Percentiles rank a stretch among this genome's conserved stretches.
Conservation (phyloP, 495 filamentous ascomycete species). For the Delitschia confertaspora region DNA sequence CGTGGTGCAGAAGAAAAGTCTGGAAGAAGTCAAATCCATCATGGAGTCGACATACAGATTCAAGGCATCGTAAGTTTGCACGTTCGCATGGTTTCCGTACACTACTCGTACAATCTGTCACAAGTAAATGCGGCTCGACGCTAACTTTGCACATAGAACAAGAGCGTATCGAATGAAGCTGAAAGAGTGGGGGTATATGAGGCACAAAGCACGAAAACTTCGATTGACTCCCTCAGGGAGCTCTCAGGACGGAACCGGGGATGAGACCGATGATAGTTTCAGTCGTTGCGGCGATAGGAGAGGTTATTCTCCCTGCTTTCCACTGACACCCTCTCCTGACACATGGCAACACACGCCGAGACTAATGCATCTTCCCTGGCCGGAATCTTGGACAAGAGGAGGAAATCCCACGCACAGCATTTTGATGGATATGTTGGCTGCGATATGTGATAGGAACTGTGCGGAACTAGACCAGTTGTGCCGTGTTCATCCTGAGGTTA, state of each 20-base stretch:
- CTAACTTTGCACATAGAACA: conserved; percentile 7
- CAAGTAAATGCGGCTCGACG: neutral
- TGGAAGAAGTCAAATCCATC: conserved; percentile 17
- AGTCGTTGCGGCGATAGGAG: neutral
- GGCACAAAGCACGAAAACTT: conserved; percentile 3
- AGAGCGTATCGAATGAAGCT: conserved; percentile 25
- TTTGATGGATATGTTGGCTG: conserved; percentile 12
- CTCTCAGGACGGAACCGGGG: neutral
- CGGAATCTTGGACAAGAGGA: conserved; percentile 11
- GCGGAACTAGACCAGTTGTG: conserved; percentile 8
- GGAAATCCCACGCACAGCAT: neutral
- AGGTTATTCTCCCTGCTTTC: neutral
- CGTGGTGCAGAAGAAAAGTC: conserved; percentile 17
- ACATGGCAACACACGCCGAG: too few relatives aligned
- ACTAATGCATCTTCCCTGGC: too few relatives aligned
- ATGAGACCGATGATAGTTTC: neutral
- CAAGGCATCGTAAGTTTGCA: conserved; percentile 18
- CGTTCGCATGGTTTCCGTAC: neutral
- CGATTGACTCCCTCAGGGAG: neutral
- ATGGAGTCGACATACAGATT: conserved; percentile 19
- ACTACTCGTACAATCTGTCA: neutral
- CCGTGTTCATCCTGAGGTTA: conserved; percentile 1
- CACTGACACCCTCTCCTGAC: too few relatives aligned
- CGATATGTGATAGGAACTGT: conserved; percentile 10
- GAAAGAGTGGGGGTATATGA: conserved; percentile 23